These are phyloP conservation scores for Elongisporangium anandrum DNA, from an alignment of 352 stramenopile species.

Conservation along the genomic window DNA sequence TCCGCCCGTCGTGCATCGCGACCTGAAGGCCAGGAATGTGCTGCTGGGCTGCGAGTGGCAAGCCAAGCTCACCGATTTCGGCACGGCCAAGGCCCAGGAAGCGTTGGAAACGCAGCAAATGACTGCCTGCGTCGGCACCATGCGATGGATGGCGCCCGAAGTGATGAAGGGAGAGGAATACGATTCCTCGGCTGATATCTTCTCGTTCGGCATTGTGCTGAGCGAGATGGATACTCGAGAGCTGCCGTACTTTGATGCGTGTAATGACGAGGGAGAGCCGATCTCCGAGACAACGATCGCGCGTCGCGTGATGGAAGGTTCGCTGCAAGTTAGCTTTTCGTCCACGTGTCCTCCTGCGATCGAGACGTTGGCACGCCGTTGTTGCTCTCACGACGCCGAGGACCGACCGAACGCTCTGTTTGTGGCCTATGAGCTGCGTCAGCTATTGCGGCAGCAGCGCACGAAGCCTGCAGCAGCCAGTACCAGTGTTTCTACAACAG, in stretches of 20 bases:
- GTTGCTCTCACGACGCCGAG: constrained; percentile 22
- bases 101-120: constrained; percentile 30
- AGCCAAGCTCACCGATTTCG: constrained; percentile 68
- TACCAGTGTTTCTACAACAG: too few relatives aligned
- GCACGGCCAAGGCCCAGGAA: constrained; percentile 33
- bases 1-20: constrained; percentile 47
- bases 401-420: constrained; percentile 35
- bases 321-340: constrained; percentile 26
- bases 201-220: constrained; percentile 52
- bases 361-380: constrained; percentile 21
- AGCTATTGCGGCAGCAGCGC: constrained; percentile 4
- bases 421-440: constrained; percentile 35
- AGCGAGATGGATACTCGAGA: constrained; percentile 51
- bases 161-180: constrained; percentile 48
- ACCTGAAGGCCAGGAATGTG: constrained; percentile 61
- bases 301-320: constrained; percentile 28
- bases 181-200: constrained; percentile 46
- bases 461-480: not conserved
- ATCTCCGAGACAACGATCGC: constrained; percentile 45
- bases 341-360: constrained; percentile 32
- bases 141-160: constrained; percentile 52
- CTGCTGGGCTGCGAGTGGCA: constrained; percentile 28
- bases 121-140: constrained; percentile 43
- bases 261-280: constrained; percentile 20
- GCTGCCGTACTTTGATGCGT: constrained; percentile 42